Evolutionary conservation across 306 rosid species (phyloP).

Genomic region (Hippophae tibetana): DNA sequence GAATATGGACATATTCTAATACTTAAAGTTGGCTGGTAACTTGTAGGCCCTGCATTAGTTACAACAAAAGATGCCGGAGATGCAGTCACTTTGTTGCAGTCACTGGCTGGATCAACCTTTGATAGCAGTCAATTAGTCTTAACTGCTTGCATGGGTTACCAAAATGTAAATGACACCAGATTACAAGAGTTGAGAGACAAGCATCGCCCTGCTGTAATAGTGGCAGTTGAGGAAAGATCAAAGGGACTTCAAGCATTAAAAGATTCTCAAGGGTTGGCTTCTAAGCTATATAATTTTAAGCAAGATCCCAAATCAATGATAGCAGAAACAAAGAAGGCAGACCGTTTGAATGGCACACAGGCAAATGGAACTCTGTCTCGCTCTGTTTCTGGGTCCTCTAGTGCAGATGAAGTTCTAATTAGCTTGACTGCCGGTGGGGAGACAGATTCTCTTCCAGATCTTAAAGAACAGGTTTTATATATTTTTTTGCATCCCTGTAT

Average conservation of each 20-base stretch:
- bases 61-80: conserved; percentile 99
- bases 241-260: conserved; percentile 77
- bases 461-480: conserved; percentile 68
- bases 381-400: conserved; percentile 79
- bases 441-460: conserved; percentile 72
- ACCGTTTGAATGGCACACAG: conserved; percentile 26
- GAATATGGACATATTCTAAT: conserved; percentile 10
- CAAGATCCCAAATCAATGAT: conserved; percentile 50
- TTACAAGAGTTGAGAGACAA: conserved; percentile 77
- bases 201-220: conserved; percentile 73
- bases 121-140: conserved; percentile 97
- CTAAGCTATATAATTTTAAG: conserved; percentile 79
- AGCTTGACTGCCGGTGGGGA: conserved; percentile 74
- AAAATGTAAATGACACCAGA: conserved; percentile 70
- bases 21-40: conserved; percentile 35
- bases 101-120: conserved; percentile 96
- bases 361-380: conserved; percentile 49
- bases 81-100: conserved; percentile 94
- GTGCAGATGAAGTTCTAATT: conserved; percentile 69
- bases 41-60: conserved; percentile 91
- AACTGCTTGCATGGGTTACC: conserved; percentile 99
- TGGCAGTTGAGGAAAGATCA: conserved; percentile 81
- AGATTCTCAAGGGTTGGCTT: conserved; percentile 82
- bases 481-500: conserved; percentile 8
- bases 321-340: conserved; percentile 36